phyloP scores from a whole-genome alignment of 495 filamentous ascomycete species.

The Amorphotheca resinae region DNA sequence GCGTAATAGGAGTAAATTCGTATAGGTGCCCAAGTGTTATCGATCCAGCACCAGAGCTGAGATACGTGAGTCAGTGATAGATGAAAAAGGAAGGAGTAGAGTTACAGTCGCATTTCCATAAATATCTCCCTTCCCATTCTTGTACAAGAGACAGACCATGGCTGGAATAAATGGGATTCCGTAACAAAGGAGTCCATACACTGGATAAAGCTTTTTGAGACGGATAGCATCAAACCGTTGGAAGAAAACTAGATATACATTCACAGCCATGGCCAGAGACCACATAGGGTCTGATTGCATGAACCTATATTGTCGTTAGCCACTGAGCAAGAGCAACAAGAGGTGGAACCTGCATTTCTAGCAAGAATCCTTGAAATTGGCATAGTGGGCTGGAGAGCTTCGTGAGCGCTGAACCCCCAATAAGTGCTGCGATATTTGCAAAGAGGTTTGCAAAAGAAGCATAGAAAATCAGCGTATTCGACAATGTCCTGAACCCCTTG shows the following conservation, averaged over 20 bases:
- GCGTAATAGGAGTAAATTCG: conserved; percentile 71
- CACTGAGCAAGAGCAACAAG: conserved; percentile 25
- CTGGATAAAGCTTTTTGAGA: conserved; percentile 53
- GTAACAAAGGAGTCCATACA: conserved; percentile 61
- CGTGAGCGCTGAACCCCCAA: conserved; percentile 37
- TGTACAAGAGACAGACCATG: conserved; percentile 50
- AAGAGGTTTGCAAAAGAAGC: conserved; percentile 74
- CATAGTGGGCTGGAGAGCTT: conserved; percentile 46
- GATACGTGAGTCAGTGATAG: not conserved
- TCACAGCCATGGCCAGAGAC: conserved; percentile 70
- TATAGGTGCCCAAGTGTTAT: conserved; percentile 50
- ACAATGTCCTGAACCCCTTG: conserved; percentile 54
- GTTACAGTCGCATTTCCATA: conserved; percentile 60
- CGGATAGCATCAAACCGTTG: conserved; percentile 50
- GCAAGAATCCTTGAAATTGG: conserved; percentile 65
- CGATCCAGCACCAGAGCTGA: conserved; percentile 80
- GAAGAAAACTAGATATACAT: conserved; percentile 80
- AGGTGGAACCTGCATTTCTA: conserved; percentile 36
- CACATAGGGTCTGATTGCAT: conserved; percentile 47
- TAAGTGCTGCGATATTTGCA: conserved; percentile 64
- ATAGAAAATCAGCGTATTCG: conserved; percentile 73
- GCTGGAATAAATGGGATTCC: conserved; percentile 62
- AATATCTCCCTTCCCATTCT: conserved; percentile 33
- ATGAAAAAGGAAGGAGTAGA: not conserved
- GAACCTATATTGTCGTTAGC: conserved; percentile 28